Base-by-base conservation (phyloP, 345 rosid species). In the Kandelia obovata region DNA sequence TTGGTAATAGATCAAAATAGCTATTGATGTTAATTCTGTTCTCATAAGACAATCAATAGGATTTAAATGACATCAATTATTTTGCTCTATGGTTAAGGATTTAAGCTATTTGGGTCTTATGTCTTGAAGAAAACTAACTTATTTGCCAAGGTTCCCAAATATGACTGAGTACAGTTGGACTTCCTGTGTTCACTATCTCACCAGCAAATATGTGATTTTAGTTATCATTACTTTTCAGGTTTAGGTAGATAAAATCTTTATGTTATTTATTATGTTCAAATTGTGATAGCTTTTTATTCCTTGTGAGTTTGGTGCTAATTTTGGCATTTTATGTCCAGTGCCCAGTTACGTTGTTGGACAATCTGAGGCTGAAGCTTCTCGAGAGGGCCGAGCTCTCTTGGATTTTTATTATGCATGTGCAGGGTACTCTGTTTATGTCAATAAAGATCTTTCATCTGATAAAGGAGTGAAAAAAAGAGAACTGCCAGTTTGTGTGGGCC, bases 351-450 rank as follows among this genome's bases (percentile, higher is more conserved):
- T 64, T 75, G 77, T 80, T 72, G 85, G 79, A 57, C 78, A 73
- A 67, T 67, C 82, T 61, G 89, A 89, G 82, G 69, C 62, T 60
- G 81, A 77, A 77, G 83, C 83, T 71, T 76, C 82, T 15, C 76
- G 75, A 78, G 85, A 84, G 17, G 81, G 84, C 7, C 51, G 79
- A 35, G 28, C 70, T 25, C 67, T 81, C 64, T 17, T 67, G 11
- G 85, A 83, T 62, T 87, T 87, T 77, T 81, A 84, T 64, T 89
- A 87, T 76, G 88, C 77, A 32, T 89, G 96, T 78, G 82, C 82
- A 73, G 96, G 92, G 5, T 84, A 84, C 73, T 87, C 90, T 8
- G 82, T 82, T 27, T 80, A 76, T 67, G 53, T 71, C 73, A 83
- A 73, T 64, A 80, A 79, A 46, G 81, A 82, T 52, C 78, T 49